Conservation (phyloP, 768 basidiomycete species). For the Cubamyces sp. region DNA sequence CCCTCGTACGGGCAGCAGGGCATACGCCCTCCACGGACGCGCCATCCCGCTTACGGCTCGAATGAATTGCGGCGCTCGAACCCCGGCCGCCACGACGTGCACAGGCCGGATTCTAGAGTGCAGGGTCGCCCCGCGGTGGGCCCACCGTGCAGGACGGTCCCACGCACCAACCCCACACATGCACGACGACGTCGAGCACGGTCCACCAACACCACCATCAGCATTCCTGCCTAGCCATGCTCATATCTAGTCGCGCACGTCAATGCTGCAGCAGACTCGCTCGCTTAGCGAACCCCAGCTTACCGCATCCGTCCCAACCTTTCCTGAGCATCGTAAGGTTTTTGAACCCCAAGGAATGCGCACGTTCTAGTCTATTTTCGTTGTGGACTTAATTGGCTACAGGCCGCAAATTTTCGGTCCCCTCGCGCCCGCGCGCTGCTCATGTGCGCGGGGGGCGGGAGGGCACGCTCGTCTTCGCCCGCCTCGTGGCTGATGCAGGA, state of each 20-base stretch:
- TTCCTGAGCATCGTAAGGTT: no score
- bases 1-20: slow-evolving; percentile 3
- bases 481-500: slow-evolving; percentile 24
- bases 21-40: neutral
- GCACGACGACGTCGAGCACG: neutral
- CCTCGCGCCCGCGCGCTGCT: slow-evolving; percentile 3
- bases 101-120: neutral
- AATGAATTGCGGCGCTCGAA: slow-evolving; percentile 14
- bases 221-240: no score
- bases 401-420: neutral
- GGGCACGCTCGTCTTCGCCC: slow-evolving; percentile 7
- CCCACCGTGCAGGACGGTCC: neutral
- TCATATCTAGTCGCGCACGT: neutral
- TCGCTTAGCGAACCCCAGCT: neutral
- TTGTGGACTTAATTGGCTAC: neutral
- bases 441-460: slow-evolving; percentile 14
- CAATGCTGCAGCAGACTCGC: neutral
- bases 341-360: neutral
- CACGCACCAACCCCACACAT: slow-evolving; percentile 8
- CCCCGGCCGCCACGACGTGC: neutral
- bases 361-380: slow-evolving; percentile 5
- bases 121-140: slow-evolving; percentile 14
- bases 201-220: no score
- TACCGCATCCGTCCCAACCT: neutral
- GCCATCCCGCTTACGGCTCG: neutral